phyloP scores from a whole-genome alignment of 2,329 filamentous ascomycete species.

The Talaromyces pinophilus region DNA sequence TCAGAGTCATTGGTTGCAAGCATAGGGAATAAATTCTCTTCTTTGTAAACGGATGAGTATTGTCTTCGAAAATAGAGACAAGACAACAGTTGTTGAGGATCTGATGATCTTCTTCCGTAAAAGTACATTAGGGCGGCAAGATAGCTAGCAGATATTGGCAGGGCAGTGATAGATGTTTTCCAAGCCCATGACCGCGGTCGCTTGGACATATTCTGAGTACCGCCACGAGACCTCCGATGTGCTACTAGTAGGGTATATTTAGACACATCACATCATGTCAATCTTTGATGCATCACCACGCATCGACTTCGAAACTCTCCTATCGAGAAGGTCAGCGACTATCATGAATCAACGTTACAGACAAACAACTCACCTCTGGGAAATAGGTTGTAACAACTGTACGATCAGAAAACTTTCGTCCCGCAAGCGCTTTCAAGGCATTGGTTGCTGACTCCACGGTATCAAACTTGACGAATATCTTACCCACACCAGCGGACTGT shows the following conservation, averaged over 20 bases:
- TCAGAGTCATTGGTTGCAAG: background rate
- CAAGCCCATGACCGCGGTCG: background rate
- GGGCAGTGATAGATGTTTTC: background rate
- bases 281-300: conserved; percentile 64
- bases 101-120: background rate
- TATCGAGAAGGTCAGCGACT: conserved; percentile 37
- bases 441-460: conserved; percentile 74
- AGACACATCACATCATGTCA: background rate
- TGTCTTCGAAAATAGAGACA: background rate
- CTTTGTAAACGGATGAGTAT: background rate
- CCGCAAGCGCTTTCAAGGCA: conserved; percentile 85
- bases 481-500: conserved; percentile 86
- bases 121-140: conserved; percentile 8
- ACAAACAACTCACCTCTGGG: conserved; percentile 68
- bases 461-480: conserved; percentile 96
- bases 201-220: background rate
- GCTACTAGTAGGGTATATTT: background rate
- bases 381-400: conserved; percentile 98
- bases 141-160: background rate
- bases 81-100: background rate
- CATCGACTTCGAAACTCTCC: conserved; percentile 92
- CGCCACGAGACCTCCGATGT: background rate
- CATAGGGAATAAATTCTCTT: background rate
- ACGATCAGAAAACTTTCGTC: conserved; percentile 91
- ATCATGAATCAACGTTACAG: conserved; percentile 35